These are phyloP conservation scores for Conringia planisiliqua DNA, from an alignment of 345 rosid species.

Conservation along the genomic window DNA sequence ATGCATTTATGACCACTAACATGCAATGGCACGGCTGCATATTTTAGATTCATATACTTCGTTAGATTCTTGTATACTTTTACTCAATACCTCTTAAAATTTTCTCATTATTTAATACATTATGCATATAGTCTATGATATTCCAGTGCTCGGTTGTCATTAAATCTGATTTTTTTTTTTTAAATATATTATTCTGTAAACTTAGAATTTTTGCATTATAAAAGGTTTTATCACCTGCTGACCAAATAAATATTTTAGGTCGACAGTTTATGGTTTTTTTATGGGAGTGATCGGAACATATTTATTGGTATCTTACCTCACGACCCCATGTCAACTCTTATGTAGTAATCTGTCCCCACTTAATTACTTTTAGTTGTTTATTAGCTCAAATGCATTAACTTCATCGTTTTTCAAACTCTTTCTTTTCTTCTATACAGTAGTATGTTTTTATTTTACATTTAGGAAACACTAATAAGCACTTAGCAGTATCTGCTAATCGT, in stretches of 20 bases:
- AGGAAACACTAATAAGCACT: not conserved
- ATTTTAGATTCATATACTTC: not conserved
- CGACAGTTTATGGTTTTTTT: not conserved
- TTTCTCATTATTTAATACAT: not conserved
- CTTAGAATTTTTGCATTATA: not conserved
- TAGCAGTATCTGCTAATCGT: not conserved
- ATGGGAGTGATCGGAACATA: conserved; percentile 12
- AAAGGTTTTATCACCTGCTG: not conserved
- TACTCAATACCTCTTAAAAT: not conserved
- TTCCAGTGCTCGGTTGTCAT: not conserved
- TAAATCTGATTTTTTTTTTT: not conserved
- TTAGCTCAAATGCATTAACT: conserved; percentile 17
- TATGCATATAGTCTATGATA: not conserved
- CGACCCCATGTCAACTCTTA: conserved; percentile 39
- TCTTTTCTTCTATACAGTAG: too few relatives aligned
- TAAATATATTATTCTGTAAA: not conserved
- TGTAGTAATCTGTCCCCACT: conserved; percentile 39
- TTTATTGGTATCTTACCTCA: conserved; percentile 33
- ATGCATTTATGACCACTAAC: conserved; percentile 36
- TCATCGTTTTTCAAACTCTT: not conserved
- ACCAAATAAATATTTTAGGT: conserved; percentile 1
- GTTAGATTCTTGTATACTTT: conserved; percentile 21
- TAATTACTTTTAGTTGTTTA: conserved; percentile 22
- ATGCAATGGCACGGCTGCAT: conserved; percentile 33
- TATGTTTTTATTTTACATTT: not conserved